Base-by-base conservation (phyloP, 169 alveolate species). In the Eimeria falciformis region DNA sequence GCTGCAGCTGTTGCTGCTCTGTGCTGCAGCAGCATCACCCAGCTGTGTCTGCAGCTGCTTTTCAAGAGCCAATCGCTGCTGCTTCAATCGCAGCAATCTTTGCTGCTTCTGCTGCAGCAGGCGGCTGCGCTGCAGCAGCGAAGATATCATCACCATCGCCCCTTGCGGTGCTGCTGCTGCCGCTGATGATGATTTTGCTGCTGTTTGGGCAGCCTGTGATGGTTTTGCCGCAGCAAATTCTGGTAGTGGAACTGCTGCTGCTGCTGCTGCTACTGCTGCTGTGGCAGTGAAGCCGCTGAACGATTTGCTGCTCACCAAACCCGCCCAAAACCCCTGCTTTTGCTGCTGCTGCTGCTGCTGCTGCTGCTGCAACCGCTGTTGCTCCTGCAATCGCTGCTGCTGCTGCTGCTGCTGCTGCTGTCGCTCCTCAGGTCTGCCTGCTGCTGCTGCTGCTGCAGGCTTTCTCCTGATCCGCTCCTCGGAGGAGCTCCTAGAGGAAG, bases 61-160 rank as follows among this genome's bases (percentile, higher is more conserved):
- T 43, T 75, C 85, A 23, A 75, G n/a, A n/a, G n/a, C 66, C 21
- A 75, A 7, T 1, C 85, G 85, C 65, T 75, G 85, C 85, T 23
- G 85, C 43, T 29, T 58, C 85, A 75, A 65, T 43, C 5, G 43
- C 66, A 40, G 50, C 85, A 75, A 21, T 65, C 45, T 1, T 11
- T 46, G 85, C 85, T 43, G 85, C 62, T 75, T 75, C 43, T 75
- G 85, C 85, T 45, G 85, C 85, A 75, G 85, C 85, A 75, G 66
- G 45, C 45, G 66, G 40, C 66, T 27, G 2, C 65, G 58, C 85
- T 50, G 85, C 85, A 75, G 85, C 85, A 75, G 29, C 25, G 27
- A n/a, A 21, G 85, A 75, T 18, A 43, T 58, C 85, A 7, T 17
- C 85, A 27, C 85, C 2, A 75, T 65, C 11, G 85, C 5, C 21